Base-by-base conservation (phyloP, 768 basidiomycete genomes). In the Mycena epipterygia region DNA sequence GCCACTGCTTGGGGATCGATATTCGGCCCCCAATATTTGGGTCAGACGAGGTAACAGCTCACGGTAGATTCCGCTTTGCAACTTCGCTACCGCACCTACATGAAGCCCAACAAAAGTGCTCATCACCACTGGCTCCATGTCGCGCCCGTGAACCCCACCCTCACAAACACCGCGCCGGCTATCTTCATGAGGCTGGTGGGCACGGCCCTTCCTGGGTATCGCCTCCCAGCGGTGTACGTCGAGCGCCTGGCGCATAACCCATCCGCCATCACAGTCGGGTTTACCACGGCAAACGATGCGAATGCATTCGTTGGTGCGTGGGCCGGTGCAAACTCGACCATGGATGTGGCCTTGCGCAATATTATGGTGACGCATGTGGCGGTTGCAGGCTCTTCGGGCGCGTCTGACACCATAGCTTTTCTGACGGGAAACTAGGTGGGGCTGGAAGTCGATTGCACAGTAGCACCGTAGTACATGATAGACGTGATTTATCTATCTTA, bases 391-490 rank as follows among this genome's bases (percentile, higher is more conserved):
- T 65, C 64, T 11, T 57, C 64, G 41, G 3, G 1, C 17, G 30
- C 52, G 0, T 2, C 41, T 12, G 13, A 65, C 44, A 13, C 49
- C 25, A 21, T 52, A 19, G 0, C 64, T 3, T 57, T 57, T 55
- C 44, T 65, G 32, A 65, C 42, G 64, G 55, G 55, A 65, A 65
- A 57, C 64, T 65, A 48, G 39, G 17, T 29, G 14, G 64, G 64
- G 64, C 64, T 56, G 64, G 33, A n/a, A 35, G 64, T 65, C 53
- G 53, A 65, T 65, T 65, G 64, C 42, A 33, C 30, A 44, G 11
- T 25, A 33, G 11, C 21, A 29, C 39, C 35, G 25, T 64, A 64
- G 11, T 32, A 42, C 27, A 39, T 42, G 2, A 14, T 23, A 44
- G 29, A 5, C 9, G 21, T 52, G 25, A 44, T 56, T 16, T 56